phyloP scores from a whole-genome alignment of 1,139 yeast genomes.

The Yamadazyma siamensis region DNA sequence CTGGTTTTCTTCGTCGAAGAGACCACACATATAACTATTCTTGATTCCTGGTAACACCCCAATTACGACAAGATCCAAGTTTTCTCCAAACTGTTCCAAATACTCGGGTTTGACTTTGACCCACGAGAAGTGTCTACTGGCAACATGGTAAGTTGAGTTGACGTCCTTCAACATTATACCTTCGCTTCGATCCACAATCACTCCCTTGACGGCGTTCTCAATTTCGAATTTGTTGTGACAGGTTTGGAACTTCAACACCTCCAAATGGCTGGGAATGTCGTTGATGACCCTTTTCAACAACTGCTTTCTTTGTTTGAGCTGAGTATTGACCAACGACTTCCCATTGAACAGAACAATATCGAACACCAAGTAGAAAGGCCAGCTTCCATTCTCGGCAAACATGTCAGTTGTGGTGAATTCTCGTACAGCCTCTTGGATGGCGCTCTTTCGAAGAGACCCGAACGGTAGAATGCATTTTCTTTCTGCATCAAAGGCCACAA shows the following conservation, averaged over 20 bases:
- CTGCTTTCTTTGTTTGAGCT: constrained; percentile 55
- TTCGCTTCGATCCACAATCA: constrained; percentile 67
- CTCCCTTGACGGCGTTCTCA: constrained; percentile 51
- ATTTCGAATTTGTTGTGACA: constrained; percentile 52
- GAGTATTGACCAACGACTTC: constrained; percentile 48
- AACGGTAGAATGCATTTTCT: constrained; percentile 66
- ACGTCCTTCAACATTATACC: constrained; percentile 78
- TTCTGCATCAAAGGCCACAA: constrained; percentile 80
- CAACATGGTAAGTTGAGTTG: constrained; percentile 56
- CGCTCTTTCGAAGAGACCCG: constrained; percentile 74
- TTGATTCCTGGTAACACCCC: constrained; percentile 78
- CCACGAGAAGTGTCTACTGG: constrained; percentile 64
- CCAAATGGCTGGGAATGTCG: constrained; percentile 51
- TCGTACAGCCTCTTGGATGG: constrained; percentile 49
- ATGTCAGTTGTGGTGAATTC: constrained; percentile 40
- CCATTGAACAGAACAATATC: constrained; percentile 74
- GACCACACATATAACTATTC: constrained; percentile 73
- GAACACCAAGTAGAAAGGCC: constrained; percentile 68
- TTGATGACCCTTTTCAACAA: constrained; percentile 46
- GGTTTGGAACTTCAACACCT: constrained; percentile 46
- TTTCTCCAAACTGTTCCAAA: constrained; percentile 80
- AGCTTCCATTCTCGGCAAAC: constrained; percentile 34
- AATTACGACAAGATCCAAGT: constrained; percentile 72
- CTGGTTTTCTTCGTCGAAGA: constrained; percentile 36
- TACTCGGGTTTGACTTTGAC: constrained; percentile 90